Evolutionary conservation across 805 yeast species (phyloP).

Genomic region (Isabelozyma pseudorhagii): DNA sequence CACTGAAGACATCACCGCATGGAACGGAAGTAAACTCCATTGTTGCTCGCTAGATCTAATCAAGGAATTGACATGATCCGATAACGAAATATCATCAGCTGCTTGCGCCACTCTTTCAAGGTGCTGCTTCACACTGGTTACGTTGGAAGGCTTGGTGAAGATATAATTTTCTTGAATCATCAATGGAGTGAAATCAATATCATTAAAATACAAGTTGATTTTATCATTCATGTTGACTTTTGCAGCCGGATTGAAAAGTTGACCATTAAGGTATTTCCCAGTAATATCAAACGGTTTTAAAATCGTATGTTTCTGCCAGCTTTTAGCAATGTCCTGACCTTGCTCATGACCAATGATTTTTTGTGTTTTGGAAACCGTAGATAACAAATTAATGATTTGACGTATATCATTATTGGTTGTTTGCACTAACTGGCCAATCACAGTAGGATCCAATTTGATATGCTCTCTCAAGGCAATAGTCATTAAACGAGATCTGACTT

Average conservation of each 20-base stretch:
- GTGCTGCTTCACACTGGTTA: constrained; percentile 46
- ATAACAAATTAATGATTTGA: constrained; percentile 85
- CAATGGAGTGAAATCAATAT: constrained; percentile 88
- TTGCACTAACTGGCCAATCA: constrained; percentile 79
- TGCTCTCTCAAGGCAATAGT: constrained; percentile 87
- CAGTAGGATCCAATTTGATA: constrained; percentile 72
- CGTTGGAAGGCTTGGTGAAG: constrained; percentile 54
- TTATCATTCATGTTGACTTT: constrained; percentile 70
- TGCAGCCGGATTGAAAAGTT: constrained; percentile 51
- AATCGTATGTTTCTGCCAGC: constrained; percentile 89
- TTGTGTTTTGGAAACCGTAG: constrained; percentile 78
- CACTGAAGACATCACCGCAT: constrained; percentile 82
- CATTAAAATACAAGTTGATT: constrained; percentile 87
- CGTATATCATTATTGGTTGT: constrained; percentile 90
- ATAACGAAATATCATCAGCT: constrained; percentile 80
- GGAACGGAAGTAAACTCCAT: constrained; percentile 91
- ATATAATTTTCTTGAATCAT: constrained; percentile 96
- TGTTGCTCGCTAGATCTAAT: constrained; percentile 91
- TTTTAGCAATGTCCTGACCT: constrained; percentile 55
- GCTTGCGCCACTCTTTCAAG: constrained; percentile 69
- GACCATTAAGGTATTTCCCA: constrained; percentile 58
- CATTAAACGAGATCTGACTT: constrained; percentile 80
- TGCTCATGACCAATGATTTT: constrained; percentile 60
- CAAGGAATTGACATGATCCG: constrained; percentile 75
- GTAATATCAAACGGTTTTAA: constrained; percentile 91